These are phyloP conservation scores for Macrocybe gigantea DNA, from an alignment of 768 basidiomycete species.

Conservation along the genomic window DNA sequence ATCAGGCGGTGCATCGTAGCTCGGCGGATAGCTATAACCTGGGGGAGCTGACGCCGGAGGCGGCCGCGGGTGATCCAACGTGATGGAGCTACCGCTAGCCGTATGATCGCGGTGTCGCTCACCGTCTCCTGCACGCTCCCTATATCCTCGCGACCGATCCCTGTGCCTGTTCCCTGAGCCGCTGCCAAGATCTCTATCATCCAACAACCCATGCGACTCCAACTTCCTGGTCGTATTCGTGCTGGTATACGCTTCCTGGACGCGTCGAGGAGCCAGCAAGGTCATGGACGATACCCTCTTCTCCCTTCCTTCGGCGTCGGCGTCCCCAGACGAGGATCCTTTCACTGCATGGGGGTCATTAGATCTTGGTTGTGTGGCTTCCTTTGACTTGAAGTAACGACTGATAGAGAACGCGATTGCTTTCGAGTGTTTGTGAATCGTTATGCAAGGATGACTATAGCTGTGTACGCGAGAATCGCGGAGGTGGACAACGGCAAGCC, in stretches of 20 bases:
- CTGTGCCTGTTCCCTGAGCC: constrained; percentile 24
- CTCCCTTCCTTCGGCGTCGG: constrained; percentile 1
- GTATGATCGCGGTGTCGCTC: neutral
- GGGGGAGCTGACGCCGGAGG: constrained; percentile 13
- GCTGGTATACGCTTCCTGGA: constrained; percentile 76
- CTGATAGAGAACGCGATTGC: constrained; percentile 76
- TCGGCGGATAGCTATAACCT: constrained; percentile 11
- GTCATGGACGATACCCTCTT: constrained; percentile 43
- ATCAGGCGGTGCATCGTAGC: too few species aligned
- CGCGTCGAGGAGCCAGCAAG: constrained; percentile 64
- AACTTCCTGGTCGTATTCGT: constrained; percentile 68
- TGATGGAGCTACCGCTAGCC: constrained; percentile 3
- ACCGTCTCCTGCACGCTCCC: constrained; percentile 16
- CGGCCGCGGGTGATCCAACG: constrained; percentile 9
- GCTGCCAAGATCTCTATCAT: constrained; percentile 27
- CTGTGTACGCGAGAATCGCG: constrained; percentile 39
- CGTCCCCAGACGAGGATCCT: constrained; percentile 9
- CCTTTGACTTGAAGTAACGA: constrained; percentile 39
- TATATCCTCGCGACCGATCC: constrained; percentile 14
- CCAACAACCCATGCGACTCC: constrained; percentile 60
- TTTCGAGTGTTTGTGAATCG: constrained; percentile 80
- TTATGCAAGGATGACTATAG: constrained; percentile 45
- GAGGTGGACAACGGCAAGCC: constrained; percentile 55
- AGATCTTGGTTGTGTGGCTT: neutral
- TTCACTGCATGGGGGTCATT: constrained; percentile 11